Evolutionary conservation across 75 land plant genomes (phyloP).

Genomic region (Sequoia sempervirens): DNA sequence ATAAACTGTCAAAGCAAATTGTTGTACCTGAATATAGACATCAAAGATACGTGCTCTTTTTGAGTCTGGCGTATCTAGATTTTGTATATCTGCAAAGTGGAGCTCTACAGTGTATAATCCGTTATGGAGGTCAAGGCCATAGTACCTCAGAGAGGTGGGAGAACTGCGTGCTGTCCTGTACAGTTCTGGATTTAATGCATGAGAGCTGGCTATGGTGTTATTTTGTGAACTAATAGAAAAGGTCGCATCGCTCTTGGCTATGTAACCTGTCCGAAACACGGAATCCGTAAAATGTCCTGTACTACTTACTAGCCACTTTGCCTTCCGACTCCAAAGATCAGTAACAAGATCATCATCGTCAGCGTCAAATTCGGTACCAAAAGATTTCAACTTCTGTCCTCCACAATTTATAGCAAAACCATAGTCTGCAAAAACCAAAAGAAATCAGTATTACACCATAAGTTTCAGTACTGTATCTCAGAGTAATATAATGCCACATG

Average conservation of each 20-base stretch:
- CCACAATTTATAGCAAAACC: not conserved
- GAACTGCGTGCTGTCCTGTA: constrained; percentile 24
- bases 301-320: constrained; percentile 7
- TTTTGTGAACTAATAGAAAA: not conserved
- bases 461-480: not conserved
- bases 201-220: not conserved
- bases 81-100: constrained; percentile 10
- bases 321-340: not conserved
- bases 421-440: not conserved
- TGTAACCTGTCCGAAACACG: not conserved
- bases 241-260: not conserved
- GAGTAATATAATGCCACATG: not conserved
- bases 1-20: not conserved
- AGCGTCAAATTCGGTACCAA: not conserved
- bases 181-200: not conserved
- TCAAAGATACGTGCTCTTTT: constrained; percentile 30
- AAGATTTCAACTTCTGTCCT: not conserved
- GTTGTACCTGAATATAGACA: constrained; percentile 27
- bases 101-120: constrained; percentile 4
- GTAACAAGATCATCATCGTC: not conserved
- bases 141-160: constrained; percentile 2
- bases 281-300: not conserved
- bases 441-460: not conserved
- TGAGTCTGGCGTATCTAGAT: constrained; percentile 7
- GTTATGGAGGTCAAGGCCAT: not conserved